Evolutionary conservation across 2,329 filamentous ascomycete species (phyloP), one percentile per base, ranked within the genome.

Genomic region (Ceratocystiopsis brevicomis): DNA sequence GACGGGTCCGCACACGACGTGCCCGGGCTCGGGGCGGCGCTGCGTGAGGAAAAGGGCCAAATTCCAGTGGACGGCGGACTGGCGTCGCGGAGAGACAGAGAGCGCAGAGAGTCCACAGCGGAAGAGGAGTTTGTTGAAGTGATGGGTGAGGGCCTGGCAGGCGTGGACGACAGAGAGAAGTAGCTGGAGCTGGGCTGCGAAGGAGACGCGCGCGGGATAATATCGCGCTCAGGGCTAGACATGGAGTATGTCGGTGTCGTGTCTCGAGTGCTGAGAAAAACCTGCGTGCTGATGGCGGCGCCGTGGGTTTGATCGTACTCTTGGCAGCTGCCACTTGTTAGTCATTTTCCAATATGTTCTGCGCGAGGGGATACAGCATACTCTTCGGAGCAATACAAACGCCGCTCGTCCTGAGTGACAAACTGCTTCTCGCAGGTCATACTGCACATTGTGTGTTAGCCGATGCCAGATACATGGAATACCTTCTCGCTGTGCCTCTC

Each of bases 381-480:
- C 71, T 63, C 59, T 54, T 77, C 72, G 35, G 74, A 78, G 58
- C 74, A 78, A 60, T 78, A 78, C 38, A 77, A 57, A 47, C 66
- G 64, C 48, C 64, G 68, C 51, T 71, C 71, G 53, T 73, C 68
- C 37, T 66, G 62, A 41, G 72, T 66, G 19, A 74, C 58, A 55
- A 78, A 78, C 58, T 78, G 73, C 59, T 77, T 78, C 56, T 78
- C 74, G 57, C 74, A 78, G 11, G 67, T 70, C 73, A 77, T 78
- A 58, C 74, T 78, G 52, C 37, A 34, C 50, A 52, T 8, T 9
- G 5, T 9, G 5, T 30, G 25, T 30, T 30, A 30, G 25, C 25
- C 25, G 25, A 8, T 30, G 25, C 25, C 6, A 30, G 25, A 30
- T 6, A 30, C 25, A 30, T 6, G 25, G 10, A 30, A 30, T 30